Evolutionary conservation across 2,329 filamentous ascomycete genomes (phyloP).

Genomic region (Trichoderma atrobrunneum): DNA sequence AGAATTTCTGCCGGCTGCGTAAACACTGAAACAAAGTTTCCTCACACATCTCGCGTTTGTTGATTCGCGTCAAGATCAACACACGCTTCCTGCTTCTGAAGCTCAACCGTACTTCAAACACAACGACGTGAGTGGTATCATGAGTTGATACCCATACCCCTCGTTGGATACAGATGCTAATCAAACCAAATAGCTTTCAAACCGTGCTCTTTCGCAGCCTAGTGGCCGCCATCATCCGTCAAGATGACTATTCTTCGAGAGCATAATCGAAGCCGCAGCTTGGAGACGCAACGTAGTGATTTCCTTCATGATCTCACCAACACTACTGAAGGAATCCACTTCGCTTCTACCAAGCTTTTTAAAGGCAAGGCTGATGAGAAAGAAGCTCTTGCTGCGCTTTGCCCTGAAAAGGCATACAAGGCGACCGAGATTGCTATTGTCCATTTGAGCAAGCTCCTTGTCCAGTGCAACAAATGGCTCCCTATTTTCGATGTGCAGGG

Average conservation of each 20-base stretch:
- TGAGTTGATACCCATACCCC: neutral
- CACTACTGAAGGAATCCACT: constrained; percentile 17
- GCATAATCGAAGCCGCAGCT: constrained; percentile 2
- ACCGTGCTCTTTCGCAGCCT: neutral
- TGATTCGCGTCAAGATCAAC: neutral
- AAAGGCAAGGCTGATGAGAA: neutral
- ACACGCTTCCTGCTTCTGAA: neutral
- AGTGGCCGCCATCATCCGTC: neutral
- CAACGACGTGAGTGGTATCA: neutral
- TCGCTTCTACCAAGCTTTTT: neutral
- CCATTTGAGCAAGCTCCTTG: neutral
- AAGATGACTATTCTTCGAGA: neutral
- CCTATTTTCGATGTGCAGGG: neutral
- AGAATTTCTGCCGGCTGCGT: neutral
- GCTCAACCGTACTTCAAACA: neutral
- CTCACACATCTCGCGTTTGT: neutral
- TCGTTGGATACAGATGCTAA: neutral
- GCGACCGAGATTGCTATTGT: neutral
- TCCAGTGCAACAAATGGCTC: constrained; percentile 13
- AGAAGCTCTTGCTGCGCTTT: constrained; percentile 2
- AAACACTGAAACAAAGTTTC: neutral
- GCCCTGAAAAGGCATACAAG: neutral
- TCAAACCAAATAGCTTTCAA: neutral
- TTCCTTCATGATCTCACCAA: constrained; percentile 4
- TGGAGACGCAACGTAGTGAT: constrained; percentile 12